Conservation (phyloP, 164 flowering plant species). For the Brasenia schreberi region DNA sequence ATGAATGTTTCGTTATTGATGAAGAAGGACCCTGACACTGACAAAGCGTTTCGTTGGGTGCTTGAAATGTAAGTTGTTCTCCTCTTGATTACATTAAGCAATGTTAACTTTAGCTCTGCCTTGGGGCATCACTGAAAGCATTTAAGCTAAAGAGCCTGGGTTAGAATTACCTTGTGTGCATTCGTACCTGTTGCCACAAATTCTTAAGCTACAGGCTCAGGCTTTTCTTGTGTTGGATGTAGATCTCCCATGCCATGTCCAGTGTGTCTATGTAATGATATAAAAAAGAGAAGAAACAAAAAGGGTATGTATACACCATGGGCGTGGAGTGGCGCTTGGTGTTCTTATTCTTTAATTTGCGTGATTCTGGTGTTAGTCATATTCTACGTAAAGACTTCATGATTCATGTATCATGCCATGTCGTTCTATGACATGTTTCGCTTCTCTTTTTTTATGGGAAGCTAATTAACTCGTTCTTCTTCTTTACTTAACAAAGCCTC, state of each 20-base stretch:
- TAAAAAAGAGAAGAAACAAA: too few relatives aligned
- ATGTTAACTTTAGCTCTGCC: too few relatives aligned
- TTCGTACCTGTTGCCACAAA: too few relatives aligned
- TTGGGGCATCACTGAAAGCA: too few relatives aligned
- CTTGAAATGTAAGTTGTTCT: constrained; percentile 73
- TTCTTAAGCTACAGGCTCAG: too few relatives aligned
- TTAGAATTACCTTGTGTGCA: too few relatives aligned
- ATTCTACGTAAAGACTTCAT: constrained; percentile 89
- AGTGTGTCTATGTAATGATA: too few relatives aligned
- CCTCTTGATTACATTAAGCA: too few relatives aligned
- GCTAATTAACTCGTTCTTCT: constrained; percentile 1
- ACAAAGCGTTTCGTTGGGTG: constrained; percentile 98
- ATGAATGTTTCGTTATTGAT: constrained; percentile 97
- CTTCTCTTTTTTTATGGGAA: background rate
- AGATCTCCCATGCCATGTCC: too few relatives aligned
- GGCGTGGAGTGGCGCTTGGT: background rate
- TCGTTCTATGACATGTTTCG: background rate
- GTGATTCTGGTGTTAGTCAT: constrained; percentile 46
- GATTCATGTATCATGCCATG: constrained; percentile 64
- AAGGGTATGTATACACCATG: too few relatives aligned
- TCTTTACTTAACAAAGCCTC: constrained; percentile 49
- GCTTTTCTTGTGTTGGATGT: too few relatives aligned
- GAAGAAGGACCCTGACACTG: constrained; percentile 94
- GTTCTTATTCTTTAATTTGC: background rate
- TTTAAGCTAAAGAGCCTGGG: too few relatives aligned